Conservation (phyloP, 1,139 yeast species). For the Saccharomyces hybrid region DNA sequence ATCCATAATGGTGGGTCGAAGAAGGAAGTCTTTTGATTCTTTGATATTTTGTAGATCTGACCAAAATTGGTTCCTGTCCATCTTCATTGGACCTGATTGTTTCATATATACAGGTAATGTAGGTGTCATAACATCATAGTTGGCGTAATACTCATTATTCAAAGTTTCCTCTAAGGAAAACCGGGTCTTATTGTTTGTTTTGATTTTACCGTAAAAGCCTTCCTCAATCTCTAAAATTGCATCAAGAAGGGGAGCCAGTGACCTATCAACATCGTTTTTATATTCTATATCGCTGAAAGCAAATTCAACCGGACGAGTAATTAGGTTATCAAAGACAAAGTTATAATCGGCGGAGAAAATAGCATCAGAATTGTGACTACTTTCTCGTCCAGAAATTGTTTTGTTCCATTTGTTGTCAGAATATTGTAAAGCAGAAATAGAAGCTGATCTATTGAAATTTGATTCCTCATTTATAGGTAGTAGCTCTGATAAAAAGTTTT, state of each 20-base stretch:
- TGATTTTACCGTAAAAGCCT: slow-evolving; percentile 19
- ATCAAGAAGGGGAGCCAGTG: slow-evolving; percentile 19
- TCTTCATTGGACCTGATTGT: slow-evolving; percentile 10
- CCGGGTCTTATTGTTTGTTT: slow-evolving; percentile 11
- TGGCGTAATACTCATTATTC: slow-evolving; percentile 15
- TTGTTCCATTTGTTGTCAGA: slow-evolving; percentile 20
- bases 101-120: slow-evolving; percentile 16
- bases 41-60: slow-evolving; percentile 5
- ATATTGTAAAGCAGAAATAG: slow-evolving; percentile 13
- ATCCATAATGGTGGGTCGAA: slow-evolving; percentile 22
- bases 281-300: slow-evolving; percentile 14
- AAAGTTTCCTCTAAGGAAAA: slow-evolving; percentile 13
- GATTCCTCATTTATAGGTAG: slow-evolving; percentile 28
- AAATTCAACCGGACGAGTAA: slow-evolving; percentile 21
- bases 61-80: slow-evolving; percentile 18
- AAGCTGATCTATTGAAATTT: slow-evolving; percentile 26
- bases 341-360: slow-evolving; percentile 21
- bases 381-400: slow-evolving; percentile 9
- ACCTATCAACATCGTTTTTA: slow-evolving; percentile 19
- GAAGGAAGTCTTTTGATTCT: slow-evolving; percentile 6
- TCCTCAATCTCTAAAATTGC: slow-evolving; percentile 23
- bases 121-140: slow-evolving; percentile 8
- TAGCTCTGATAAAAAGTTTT: slow-evolving; percentile 26
- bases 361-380: slow-evolving; percentile 11
- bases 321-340: slow-evolving; percentile 17